phyloP scores from a whole-genome alignment of 2,329 filamentous ascomycete genomes.

The Diaporthe sp. region DNA sequence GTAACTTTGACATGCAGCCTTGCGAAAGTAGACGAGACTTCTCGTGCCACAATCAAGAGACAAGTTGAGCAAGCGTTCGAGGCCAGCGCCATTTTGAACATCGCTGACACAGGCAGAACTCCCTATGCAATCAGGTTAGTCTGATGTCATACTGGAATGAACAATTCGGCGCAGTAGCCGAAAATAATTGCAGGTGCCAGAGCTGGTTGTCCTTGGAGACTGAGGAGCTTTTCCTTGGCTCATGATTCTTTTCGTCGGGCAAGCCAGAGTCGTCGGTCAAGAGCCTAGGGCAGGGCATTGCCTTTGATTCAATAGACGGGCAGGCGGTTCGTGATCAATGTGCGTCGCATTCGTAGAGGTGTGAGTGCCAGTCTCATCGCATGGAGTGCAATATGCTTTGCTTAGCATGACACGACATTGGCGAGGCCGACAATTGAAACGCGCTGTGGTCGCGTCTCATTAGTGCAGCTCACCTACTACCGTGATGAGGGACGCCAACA shows the following conservation, averaged over 20 bases:
- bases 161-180: neutral
- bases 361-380: neutral
- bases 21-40: neutral
- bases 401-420: neutral
- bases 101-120: neutral
- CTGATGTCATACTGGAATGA: neutral
- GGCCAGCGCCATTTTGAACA: too few species aligned
- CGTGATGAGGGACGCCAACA: neutral
- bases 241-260: neutral
- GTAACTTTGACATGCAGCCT: neutral
- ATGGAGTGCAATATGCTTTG: neutral
- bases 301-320: too few species aligned
- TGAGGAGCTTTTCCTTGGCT: neutral
- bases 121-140: neutral
- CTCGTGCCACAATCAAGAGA: neutral
- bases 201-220: neutral
- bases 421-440: neutral
- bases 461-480: neutral
- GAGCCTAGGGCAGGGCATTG: neutral
- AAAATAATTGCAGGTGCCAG: neutral
- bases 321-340: neutral
- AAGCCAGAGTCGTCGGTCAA: neutral
- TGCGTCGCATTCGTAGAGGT: neutral
- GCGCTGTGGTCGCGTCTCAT: neutral
- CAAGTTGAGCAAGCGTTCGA: neutral